phyloP scores from a whole-genome alignment of 768 basidiomycete species.

The Floccularia luteovirens region DNA sequence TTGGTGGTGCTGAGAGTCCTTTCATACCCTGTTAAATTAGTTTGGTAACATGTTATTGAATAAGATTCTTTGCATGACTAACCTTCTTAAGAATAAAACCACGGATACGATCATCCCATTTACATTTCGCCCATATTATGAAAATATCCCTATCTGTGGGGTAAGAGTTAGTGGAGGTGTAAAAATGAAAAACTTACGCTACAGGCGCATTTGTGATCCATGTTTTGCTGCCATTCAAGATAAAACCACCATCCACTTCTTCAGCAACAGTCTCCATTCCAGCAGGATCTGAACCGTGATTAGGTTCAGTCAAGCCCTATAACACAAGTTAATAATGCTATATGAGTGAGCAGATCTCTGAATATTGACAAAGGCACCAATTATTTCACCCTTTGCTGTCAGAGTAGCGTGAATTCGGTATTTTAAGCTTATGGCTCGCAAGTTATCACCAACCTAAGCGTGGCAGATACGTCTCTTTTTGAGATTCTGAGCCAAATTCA shows the following conservation, averaged over 20 bases:
- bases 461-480: conserved; percentile 90
- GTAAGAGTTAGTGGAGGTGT: conserved; percentile 6
- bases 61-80: conserved; percentile 4
- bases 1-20: conserved; percentile 78
- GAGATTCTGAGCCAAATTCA: conserved; percentile 82
- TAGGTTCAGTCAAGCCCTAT: conserved; percentile 92
- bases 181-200: conserved; percentile 45
- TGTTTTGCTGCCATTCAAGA: conserved; percentile 88
- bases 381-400: conserved; percentile 75
- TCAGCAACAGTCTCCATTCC: conserved; percentile 94
- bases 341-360: conserved; percentile 1
- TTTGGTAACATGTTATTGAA: background rate
- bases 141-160: conserved; percentile 81
- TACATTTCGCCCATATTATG: conserved; percentile 90
- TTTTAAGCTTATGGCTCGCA: background rate
- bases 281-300: conserved; percentile 95
- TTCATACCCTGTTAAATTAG: conserved; percentile 50
- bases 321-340: conserved; percentile 1
- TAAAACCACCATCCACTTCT: conserved; percentile 78
- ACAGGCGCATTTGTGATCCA: conserved; percentile 96
- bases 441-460: conserved; percentile 50
- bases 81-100: conserved; percentile 93
- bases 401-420: background rate
- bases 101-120: conserved; percentile 87
- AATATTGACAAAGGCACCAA: conserved; percentile 84